phyloP scores from a whole-genome alignment of 805 yeast genomes.

The Sungouiozyma intestinalis region DNA sequence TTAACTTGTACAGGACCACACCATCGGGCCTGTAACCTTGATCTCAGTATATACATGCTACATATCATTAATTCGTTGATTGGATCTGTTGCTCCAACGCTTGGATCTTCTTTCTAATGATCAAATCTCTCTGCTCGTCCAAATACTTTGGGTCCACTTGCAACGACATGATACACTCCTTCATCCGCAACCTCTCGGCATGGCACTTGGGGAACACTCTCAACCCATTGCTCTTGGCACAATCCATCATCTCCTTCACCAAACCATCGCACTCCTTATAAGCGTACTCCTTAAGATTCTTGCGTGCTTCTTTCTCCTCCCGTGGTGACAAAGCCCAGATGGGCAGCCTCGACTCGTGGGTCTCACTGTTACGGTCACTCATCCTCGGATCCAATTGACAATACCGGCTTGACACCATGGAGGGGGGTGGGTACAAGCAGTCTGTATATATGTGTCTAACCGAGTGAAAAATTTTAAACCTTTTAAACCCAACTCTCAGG shows the following conservation, averaged over 20 bases:
- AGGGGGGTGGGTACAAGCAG: not conserved
- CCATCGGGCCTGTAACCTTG: not conserved
- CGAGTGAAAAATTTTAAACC: not conserved
- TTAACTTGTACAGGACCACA: no score
- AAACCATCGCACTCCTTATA: constrained; percentile 56
- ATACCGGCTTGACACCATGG: not conserved
- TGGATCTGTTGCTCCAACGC: constrained; percentile 23
- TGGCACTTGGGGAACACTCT: constrained; percentile 61
- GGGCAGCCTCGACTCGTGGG: constrained; percentile 35
- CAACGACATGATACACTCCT: constrained; percentile 49
- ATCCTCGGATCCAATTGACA: no score
- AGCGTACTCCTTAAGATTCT: constrained; percentile 57
- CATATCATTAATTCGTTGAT: not conserved
- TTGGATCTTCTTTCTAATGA: constrained; percentile 47
- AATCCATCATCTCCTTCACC: constrained; percentile 57
- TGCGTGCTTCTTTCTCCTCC: constrained; percentile 65
- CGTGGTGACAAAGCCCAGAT: constrained; percentile 67
- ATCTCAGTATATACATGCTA: not conserved
- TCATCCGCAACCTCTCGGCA: constrained; percentile 45
- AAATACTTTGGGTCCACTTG: constrained; percentile 49
- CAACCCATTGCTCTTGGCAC: constrained; percentile 53
- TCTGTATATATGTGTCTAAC: not conserved
- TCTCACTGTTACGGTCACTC: not conserved
- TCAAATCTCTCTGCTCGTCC: constrained; percentile 58
- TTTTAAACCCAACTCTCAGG: no score